Evolutionary conservation across 2,329 filamentous ascomycete species (phyloP), one percentile per base, ranked within the genome.

Genomic region (Byssothecium circinans): DNA sequence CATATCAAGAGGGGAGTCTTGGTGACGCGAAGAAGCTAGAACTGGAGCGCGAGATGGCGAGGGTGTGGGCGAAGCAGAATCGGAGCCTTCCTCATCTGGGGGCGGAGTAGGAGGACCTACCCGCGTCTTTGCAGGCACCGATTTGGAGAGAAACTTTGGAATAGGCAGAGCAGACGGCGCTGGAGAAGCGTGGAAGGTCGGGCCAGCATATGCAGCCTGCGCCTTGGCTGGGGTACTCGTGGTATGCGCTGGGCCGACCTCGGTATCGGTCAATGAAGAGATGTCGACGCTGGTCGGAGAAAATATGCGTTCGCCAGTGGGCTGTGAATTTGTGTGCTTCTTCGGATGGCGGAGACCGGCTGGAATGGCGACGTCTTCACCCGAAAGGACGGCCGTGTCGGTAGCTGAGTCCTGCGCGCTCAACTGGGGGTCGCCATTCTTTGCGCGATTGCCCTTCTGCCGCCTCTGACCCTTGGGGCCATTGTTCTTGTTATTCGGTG

Each of bases 131-230:
- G 87, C 85, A 3, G 85, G 85, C 11, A 88, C 79, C 0, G 89
- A 85, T 62, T 87, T 91, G 22, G 87, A 86, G 52, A 88, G 82
- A 69, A 96, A 96, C 64, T 87, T 95, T 10, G 94, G 94, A 49
- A 96, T 87, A 0, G 94, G 94, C 25, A 99, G 78, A 19, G 90
- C 85, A 8, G 91, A 95, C 0, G 94, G 88, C 1, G 91, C 92
- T 17, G 94, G 94, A 8, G 94, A 97, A 33, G 91, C 89, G 71
- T 96, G 91, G 70, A 97, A 99, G 4, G 91, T 95, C 27, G 92
- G 88, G 12, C 92, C 94, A 32, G 94, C 94, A 73, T 96, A 99
- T 37, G 87, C 85, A 52, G 69, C 60, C 35, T 69, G 65, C n/a
- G 56, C 51, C 52, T 69, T 70, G n/a, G 60, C 54, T 5, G 68